Evolutionary conservation across 2,329 filamentous ascomycete genomes (phyloP).

Genomic region (Talaromyces amestolkiae): DNA sequence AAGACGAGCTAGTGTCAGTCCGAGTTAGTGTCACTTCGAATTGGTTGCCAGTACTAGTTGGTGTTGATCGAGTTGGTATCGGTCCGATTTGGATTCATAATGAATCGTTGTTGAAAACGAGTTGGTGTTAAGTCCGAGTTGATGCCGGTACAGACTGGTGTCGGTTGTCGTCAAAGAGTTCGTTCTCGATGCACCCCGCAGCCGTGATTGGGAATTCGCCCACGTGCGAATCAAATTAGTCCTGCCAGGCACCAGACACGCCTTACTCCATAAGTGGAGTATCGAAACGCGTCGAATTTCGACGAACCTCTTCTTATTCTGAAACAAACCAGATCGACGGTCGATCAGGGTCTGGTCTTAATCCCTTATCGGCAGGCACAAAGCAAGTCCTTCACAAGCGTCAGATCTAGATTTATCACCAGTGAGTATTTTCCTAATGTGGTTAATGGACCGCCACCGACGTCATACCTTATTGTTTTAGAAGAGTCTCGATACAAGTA

Average conservation of each 20-base stretch:
- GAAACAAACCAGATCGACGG: neutral
- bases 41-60: neutral
- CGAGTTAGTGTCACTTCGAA: neutral
- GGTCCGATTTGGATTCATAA: neutral
- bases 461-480: neutral
- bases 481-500: neutral
- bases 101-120: neutral
- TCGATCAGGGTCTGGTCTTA: neutral
- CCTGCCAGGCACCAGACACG: neutral
- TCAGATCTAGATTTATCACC: neutral
- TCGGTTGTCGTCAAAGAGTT: neutral
- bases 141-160: neutral
- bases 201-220: neutral
- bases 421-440: neutral
- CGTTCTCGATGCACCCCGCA: neutral
- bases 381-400: neutral
- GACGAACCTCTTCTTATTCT: neutral
- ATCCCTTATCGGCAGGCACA: neutral
- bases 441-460: neutral
- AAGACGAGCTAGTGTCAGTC: neutral
- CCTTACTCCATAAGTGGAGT: neutral
- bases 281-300: neutral
- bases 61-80: neutral
- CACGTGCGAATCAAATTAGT: neutral
- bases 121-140: neutral